These are phyloP conservation scores for Cercophora samala DNA, from an alignment of 495 filamentous ascomycete genomes.

Conservation along the genomic window DNA sequence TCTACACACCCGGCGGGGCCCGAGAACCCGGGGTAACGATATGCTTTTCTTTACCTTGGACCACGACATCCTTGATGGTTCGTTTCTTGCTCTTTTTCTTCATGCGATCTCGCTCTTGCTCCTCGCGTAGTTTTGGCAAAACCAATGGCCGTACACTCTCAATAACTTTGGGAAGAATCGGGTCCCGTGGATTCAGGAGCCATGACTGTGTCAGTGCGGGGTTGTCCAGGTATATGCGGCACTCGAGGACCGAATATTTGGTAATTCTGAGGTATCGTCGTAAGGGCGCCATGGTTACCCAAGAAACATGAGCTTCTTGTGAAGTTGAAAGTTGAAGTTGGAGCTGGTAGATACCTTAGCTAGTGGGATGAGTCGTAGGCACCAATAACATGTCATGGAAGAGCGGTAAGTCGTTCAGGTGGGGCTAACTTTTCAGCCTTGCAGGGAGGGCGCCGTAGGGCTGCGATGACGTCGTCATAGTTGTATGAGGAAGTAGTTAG, in stretches of 20 bases:
- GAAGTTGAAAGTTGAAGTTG: background rate
- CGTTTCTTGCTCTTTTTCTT: slow-evolving; percentile 62
- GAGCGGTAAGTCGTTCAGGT: background rate
- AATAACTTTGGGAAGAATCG: slow-evolving; percentile 76
- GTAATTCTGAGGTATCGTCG: slow-evolving; percentile 80
- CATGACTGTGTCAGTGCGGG: slow-evolving; percentile 74
- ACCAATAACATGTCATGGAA: background rate
- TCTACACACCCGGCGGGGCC: background rate
- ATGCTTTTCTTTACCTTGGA: slow-evolving; percentile 57
- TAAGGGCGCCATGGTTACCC: slow-evolving; percentile 66
- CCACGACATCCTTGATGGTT: slow-evolving; percentile 82
- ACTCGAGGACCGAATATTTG: slow-evolving; percentile 88
- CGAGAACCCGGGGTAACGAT: background rate
- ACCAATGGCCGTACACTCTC: slow-evolving; percentile 78
- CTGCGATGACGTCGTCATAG: background rate
- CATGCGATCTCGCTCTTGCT: slow-evolving; percentile 62
- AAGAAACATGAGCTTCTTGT: too few species aligned
- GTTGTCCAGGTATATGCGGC: slow-evolving; percentile 90
- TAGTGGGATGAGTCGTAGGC: background rate
- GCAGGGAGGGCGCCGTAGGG: background rate
- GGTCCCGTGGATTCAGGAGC: slow-evolving; percentile 71
- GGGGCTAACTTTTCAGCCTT: background rate
- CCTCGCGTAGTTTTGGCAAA: slow-evolving; percentile 84
- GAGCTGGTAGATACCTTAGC: background rate
- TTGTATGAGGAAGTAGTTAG: too few species aligned